A percentile compares a stretch with the other conserved stretches of the same genome.
phyloP scores from a whole-genome alignment of 1,284 basidiomycete genomes.

The Cutaneotrichosporon sp. region DNA sequence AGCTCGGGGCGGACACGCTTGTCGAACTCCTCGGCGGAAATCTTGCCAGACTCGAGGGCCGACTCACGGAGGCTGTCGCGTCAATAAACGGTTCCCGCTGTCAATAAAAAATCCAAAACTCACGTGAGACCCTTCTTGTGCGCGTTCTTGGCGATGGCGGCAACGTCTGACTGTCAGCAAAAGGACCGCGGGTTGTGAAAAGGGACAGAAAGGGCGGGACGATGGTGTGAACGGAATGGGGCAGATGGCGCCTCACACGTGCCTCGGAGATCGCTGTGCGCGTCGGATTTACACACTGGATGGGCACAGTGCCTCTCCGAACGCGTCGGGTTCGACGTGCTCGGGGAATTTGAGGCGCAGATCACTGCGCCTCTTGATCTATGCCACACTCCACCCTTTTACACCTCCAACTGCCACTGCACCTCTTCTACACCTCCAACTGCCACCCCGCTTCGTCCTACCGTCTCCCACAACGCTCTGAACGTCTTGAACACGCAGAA shows the following conservation, averaged over 20 bases:
- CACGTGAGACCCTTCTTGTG: constrained; percentile 91
- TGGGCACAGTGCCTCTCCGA: too few relatives aligned
- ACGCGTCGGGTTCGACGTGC: too few relatives aligned
- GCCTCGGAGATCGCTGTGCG: too few relatives aligned
- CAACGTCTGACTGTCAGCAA: constrained; percentile 53
- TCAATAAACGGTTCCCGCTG: constrained; percentile 2
- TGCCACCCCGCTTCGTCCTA: not conserved
- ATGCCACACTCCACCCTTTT: not conserved
- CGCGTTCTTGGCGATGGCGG: constrained; percentile 98
- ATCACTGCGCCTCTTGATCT: not conserved
- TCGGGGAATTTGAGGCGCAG: not conserved
- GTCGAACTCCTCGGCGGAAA: constrained; percentile 91
- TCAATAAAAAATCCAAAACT: constrained; percentile 16
- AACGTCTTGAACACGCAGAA: not conserved
- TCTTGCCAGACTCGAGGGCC: constrained; percentile 76
- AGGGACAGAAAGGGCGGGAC: not conserved
- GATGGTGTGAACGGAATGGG: too few relatives aligned
- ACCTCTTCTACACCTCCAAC: not conserved
- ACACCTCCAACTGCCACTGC: not conserved
- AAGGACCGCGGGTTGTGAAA: too few relatives aligned
- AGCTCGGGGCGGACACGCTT: constrained; percentile 86
- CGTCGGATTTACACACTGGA: too few relatives aligned
- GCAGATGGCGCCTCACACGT: too few relatives aligned
- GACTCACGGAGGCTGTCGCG: constrained; percentile 69
- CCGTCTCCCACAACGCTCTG: not conserved